Base-by-base conservation (phyloP, 2,329 filamentous ascomycete species). In the Verticillium nonalfalfae region DNA sequence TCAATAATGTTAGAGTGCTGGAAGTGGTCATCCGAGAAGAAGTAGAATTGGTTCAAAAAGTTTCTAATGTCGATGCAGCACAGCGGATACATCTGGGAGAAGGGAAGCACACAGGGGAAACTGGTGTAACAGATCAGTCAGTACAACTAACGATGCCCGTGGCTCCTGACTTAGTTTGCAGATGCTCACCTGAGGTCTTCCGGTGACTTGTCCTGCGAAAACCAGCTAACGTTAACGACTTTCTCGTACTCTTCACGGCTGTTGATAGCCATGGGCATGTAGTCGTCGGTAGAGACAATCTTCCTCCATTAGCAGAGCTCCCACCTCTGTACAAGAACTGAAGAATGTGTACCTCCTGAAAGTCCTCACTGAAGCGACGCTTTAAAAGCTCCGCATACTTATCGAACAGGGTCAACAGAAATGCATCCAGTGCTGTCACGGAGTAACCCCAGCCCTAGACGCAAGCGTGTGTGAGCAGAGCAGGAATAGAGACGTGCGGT, bases 221-320 rank as follows among this genome's bases (percentile, higher is more conserved):
- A 98, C 94, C 94, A 99, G 76, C 90, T 96, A 63, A 98, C 93
- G 64, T 93, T 95, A 66, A 97, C 86, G 39, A 99, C 94, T 70
- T 97, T 97, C 69, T 96, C 91, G 71, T 96, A 98, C 70, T 98
- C 93, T 68, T 97, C 93, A 15, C 83, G 76, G 21, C 90, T 93
- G 69, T 93, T 91, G 73, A 98, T 96, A 1, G 92, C 91, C 95
- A 99, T 98, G 2, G 95, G 96, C 94, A 99, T 99, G 75, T 99
- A 99, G 75, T 99, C 95, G 73, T 99, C 95, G 1, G 92, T 97
- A n/a, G 91, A 87, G 15, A 89, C 85, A 68, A 88, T 88, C 83
- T 86, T 61, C 4, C 38, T 10, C 33, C n/a, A 58, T 34, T 34
- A 60, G 71, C 40, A 68, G 31, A 61, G 31, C 5, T 35, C 26